Conservation (phyloP, 2,329 filamentous ascomycete species). For the Leptographium flavum region DNA sequence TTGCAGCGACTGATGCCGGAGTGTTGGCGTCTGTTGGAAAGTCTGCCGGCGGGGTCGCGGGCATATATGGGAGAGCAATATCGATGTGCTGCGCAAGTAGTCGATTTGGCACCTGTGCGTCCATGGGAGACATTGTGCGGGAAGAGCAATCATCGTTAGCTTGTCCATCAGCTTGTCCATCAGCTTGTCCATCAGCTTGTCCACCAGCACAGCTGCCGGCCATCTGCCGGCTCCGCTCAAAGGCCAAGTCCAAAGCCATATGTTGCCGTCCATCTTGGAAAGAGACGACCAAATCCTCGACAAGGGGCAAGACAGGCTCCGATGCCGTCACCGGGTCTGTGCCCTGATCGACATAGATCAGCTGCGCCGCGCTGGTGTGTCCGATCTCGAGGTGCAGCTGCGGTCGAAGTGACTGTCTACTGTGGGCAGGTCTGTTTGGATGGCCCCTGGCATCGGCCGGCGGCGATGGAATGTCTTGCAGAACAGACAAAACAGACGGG, state of each 20-base stretch:
- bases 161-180: no score
- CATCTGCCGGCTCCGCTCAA: conserved; percentile 27
- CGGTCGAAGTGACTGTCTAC: neutral
- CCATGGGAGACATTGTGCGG: neutral
- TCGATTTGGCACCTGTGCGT: no score
- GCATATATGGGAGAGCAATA: conserved; percentile 1
- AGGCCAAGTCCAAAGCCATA: conserved; percentile 28
- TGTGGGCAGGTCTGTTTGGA: neutral
- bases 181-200: no score
- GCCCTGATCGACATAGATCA: conserved; percentile 23
- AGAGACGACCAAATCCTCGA: conserved; percentile 42
- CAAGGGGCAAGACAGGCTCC: conserved; percentile 33
- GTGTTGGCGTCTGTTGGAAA: neutral
- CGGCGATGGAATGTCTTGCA: neutral
- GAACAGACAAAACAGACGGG: neutral
- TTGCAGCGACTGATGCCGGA: neutral
- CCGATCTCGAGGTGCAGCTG: neutral
- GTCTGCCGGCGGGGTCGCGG: conserved; percentile 2
- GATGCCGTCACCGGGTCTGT: conserved; percentile 19
- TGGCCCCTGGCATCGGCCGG: neutral
- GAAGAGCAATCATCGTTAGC: no score
- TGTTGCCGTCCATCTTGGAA: conserved; percentile 31
- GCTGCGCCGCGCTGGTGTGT: neutral
- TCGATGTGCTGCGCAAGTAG: neutral
- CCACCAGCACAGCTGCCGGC: conserved; percentile 3